phyloP scores from a whole-genome alignment of 257 asterid species.

The Nicotiana tabacum region DNA sequence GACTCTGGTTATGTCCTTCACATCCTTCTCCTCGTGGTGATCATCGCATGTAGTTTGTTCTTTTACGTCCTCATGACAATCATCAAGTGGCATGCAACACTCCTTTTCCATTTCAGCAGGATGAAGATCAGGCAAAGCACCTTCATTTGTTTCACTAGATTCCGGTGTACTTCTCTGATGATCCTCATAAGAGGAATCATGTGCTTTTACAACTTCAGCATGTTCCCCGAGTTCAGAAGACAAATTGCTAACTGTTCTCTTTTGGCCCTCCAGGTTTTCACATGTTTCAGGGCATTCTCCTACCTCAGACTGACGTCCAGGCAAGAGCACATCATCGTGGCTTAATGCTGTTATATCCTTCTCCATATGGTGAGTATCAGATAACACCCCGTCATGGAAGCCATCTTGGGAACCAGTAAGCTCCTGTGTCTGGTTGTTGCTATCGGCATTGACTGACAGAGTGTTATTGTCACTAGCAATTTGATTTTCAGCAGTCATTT shows the following conservation, averaged over 20 bases:
- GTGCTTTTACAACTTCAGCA: conserved; percentile 10
- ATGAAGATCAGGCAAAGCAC: background rate
- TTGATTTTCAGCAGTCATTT: conserved; percentile 14
- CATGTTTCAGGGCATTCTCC: background rate
- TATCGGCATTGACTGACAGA: conserved; percentile 12
- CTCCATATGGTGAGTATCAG: conserved; percentile 7
- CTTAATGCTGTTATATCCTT: conserved; percentile 19
- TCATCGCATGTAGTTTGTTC: background rate
- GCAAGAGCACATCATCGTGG: conserved; percentile 11
- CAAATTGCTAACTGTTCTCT: background rate
- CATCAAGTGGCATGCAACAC: conserved; percentile 3
- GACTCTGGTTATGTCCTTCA: background rate
- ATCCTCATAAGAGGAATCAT: background rate
- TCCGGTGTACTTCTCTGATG: background rate
- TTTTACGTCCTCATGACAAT: background rate
- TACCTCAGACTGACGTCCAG: background rate
- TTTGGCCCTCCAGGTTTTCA: conserved; percentile 1
- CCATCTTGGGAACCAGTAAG: conserved; percentile 18
- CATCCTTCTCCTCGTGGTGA: background rate
- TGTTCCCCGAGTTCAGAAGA: conserved; percentile 1
- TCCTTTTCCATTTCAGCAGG: background rate
- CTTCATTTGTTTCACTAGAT: conserved; percentile 7
- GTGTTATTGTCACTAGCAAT: conserved; percentile 27
- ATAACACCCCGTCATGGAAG: conserved; percentile 7
- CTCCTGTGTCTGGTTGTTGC: conserved; percentile 25